Evolutionary conservation across 83 land plant species (phyloP), one percentile per base, ranked within the genome.

Genomic region (Picea abies): DNA sequence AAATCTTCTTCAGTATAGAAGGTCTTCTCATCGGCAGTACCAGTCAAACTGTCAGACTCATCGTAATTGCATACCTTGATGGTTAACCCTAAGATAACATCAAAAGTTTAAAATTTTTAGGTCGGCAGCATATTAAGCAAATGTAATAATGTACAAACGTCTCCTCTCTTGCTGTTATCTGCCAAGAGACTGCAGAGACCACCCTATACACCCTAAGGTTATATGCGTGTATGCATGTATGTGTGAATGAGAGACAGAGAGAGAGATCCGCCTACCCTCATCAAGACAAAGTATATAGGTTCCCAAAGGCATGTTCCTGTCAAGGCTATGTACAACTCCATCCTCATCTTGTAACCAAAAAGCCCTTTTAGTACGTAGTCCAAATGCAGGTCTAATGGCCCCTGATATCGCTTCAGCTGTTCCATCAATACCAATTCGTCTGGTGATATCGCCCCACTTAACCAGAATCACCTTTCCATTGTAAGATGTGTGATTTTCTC

Each of bases 341-440:
- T 84, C 85, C 52, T 81, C 85, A 37, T 84, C 85, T 63, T 84
- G 86, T 35, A 84, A 64, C 61, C 84, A 84, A 61, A 84, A 84
- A 29, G 85, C n/a, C 81, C 85, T 85, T 56, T 81, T 84, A 17
- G 85, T 64, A 39, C 85, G 56, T 37, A 84, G n/a, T 62, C 85
- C 62, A 52, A 84, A 84, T 16, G 84, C 84, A 81, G 84, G 35
- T 60, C 81, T 84, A 29, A 84, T 84, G 63, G 85, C 85, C 35
- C 83, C 85, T 84, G 68, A 10, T 85, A 84, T 84, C 14, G 85
- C 71, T 49, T 81, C 85, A 64, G 84, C 60, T 19, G 84, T 47
- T 14, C 84, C 85, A 81, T 84, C 85, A 61, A 84, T 84, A 20
- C 85, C 85, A 26, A 84, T 56, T 32, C 63, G 65, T 81, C 85